Percentiles rank a stretch among this genome's conserved stretches.
These are phyloP conservation scores for Ricinus communis DNA, from an alignment of 345 rosid genomes.

Conservation along the genomic window DNA sequence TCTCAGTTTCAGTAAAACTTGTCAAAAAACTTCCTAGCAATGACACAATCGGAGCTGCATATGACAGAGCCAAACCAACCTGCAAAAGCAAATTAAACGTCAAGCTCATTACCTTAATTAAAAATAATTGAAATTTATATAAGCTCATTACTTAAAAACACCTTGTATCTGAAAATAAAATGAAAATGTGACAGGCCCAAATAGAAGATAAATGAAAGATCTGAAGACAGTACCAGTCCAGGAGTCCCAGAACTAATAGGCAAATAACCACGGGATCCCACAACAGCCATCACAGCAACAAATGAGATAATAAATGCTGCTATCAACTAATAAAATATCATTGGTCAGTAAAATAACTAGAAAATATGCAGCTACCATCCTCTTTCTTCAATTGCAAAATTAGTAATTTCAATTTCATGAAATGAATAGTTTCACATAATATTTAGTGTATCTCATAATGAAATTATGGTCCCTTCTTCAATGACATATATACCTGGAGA, in stretches of 20 bases:
- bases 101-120: background rate
- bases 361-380: conserved; percentile 1
- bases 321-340: conserved; percentile 51
- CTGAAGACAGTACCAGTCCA: conserved; percentile 64
- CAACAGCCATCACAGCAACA: conserved; percentile 73
- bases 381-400: background rate
- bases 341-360: conserved; percentile 6
- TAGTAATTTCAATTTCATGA: background rate
- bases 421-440: background rate
- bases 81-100: conserved; percentile 27
- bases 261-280: conserved; percentile 62
- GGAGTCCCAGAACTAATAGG: conserved; percentile 77
- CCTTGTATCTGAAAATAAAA: background rate
- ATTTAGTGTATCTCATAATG: background rate
- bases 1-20: conserved; percentile 94
- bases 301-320: conserved; percentile 75
- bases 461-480: too few relatives aligned
- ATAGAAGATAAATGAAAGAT: conserved; percentile 14
- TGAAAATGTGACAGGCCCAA: background rate
- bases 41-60: conserved; percentile 86
- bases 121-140: background rate
- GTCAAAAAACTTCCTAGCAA: conserved; percentile 79
- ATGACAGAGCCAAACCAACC: conserved; percentile 94
- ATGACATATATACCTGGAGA: conserved; percentile 64
- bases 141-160: background rate